phyloP scores from a whole-genome alignment of 805 yeast species.

The Blastobotrys chiropterorum region DNA sequence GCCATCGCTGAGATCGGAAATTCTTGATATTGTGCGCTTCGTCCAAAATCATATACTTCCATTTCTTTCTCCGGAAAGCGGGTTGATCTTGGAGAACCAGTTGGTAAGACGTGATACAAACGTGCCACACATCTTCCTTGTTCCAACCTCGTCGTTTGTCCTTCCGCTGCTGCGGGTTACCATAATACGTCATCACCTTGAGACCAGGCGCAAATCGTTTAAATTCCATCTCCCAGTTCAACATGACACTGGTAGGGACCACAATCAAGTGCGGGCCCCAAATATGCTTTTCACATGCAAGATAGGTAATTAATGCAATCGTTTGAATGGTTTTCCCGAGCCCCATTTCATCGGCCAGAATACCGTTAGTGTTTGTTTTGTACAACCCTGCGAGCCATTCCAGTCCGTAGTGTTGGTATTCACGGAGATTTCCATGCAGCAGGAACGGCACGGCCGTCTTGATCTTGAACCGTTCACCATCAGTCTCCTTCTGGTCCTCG shows the following conservation, averaged over 20 bases:
- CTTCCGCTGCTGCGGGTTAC: constrained; percentile 93
- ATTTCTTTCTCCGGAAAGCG: constrained; percentile 81
- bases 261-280: constrained; percentile 99
- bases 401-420: constrained; percentile 91
- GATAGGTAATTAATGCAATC: constrained; percentile 72
- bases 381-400: constrained; percentile 96
- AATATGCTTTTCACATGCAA: constrained; percentile 86
- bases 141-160: constrained; percentile 98
- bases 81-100: constrained; percentile 96
- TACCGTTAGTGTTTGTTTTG: constrained; percentile 90
- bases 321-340: constrained; percentile 94
- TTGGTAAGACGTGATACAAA: constrained; percentile 95
- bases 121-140: constrained; percentile 90
- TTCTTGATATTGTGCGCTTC: constrained; percentile 98
- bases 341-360: constrained; percentile 98
- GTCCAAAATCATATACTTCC: constrained; percentile 93
- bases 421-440: constrained; percentile 76
- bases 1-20: constrained; percentile 96
- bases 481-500: constrained; percentile 15
- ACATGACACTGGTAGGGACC: constrained; percentile 95
- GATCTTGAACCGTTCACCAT: constrained; percentile 4
- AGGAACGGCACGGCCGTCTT: constrained; percentile 45
- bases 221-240: constrained; percentile 99
- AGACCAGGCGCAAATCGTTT: constrained; percentile 98
- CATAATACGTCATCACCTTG: constrained; percentile 91